phyloP scores from a whole-genome alignment of 495 filamentous ascomycete genomes.

The Thermochaetoides thermophila region DNA sequence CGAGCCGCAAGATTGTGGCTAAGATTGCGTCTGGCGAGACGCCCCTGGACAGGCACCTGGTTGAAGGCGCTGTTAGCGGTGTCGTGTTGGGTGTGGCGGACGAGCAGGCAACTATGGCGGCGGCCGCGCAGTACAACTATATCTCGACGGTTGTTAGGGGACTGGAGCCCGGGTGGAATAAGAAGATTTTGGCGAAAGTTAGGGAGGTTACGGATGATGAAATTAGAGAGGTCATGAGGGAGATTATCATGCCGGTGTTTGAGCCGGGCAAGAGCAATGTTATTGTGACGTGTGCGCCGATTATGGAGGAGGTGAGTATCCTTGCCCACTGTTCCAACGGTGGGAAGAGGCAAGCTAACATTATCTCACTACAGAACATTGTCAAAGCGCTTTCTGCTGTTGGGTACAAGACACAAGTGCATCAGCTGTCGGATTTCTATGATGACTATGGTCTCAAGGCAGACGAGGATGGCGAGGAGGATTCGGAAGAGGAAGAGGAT shows the following conservation, averaged over 20 bases:
- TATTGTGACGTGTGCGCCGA: conserved; percentile 74
- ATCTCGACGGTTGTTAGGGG: conserved; percentile 63
- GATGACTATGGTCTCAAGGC: conserved; percentile 79
- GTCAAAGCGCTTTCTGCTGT: conserved; percentile 53
- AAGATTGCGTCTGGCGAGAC: conserved; percentile 36
- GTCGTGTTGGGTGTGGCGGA: conserved; percentile 77
- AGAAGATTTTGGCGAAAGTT: conserved; percentile 59
- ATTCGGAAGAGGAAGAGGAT: conserved; percentile 49
- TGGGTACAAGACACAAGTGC: conserved; percentile 65
- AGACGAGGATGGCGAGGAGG: conserved; percentile 51
- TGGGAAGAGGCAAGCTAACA: conserved; percentile 10
- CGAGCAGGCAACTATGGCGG: conserved; percentile 67
- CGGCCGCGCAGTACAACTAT: conserved; percentile 69
- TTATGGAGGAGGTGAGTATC: conserved; percentile 62
- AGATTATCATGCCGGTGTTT: conserved; percentile 68
- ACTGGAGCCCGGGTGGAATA: conserved; percentile 64
- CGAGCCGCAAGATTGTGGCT: conserved; percentile 53
- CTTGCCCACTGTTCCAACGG: not conserved
- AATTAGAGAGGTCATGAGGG: conserved; percentile 57
- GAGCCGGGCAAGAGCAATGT: conserved; percentile 61
- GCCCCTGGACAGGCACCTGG: conserved; percentile 60
- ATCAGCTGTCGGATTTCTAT: conserved; percentile 65
- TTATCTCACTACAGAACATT: conserved; percentile 37
- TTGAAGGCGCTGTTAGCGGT: conserved; percentile 81
- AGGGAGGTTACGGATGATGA: conserved; percentile 61